phyloP scores from a whole-genome alignment of 208 protist genomes.

The Sergeia podlipaevii region DNA sequence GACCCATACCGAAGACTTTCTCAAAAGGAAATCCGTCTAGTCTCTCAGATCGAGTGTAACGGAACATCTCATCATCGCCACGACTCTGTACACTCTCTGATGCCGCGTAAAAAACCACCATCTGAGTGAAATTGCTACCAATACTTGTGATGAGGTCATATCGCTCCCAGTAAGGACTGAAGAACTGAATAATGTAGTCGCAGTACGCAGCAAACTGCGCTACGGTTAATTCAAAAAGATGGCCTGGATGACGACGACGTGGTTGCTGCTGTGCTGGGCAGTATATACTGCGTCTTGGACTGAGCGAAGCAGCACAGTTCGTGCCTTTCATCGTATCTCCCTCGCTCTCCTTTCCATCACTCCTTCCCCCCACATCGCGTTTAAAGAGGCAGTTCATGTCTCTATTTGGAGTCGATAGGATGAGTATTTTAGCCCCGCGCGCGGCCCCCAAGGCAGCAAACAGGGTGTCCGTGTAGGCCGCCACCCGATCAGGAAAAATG shows the following conservation, averaged over 20 bases:
- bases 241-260: slow-evolving; percentile 25
- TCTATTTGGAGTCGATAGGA: slow-evolving; percentile 55
- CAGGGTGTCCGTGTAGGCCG: slow-evolving; percentile 38
- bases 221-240: slow-evolving; percentile 59
- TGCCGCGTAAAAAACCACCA: slow-evolving; percentile 27
- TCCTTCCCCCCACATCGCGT: not conserved
- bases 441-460: slow-evolving; percentile 29
- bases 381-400: slow-evolving; percentile 27
- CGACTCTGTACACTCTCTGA: not conserved
- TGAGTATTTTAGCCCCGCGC: slow-evolving; percentile 22
- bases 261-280: slow-evolving; percentile 1
- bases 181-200: slow-evolving; percentile 31
- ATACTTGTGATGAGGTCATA: slow-evolving; percentile 26
- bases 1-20: slow-evolving; percentile 25
- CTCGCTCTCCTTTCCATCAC: not conserved
- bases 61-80: not conserved
- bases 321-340: no score
- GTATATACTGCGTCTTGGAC: slow-evolving; percentile 22
- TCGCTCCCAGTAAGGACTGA: slow-evolving; percentile 20
- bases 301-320: not conserved
- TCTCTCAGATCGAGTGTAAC: slow-evolving; percentile 6
- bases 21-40: slow-evolving; percentile 24
- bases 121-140: slow-evolving; percentile 44
- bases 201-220: slow-evolving; percentile 40
- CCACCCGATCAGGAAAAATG: slow-evolving; percentile 33